A percentile compares a stretch with the other conserved stretches of the same genome.
Evolutionary conservation across 176 grass and related monocot species (phyloP).

Genomic region (Poa pratensis): DNA sequence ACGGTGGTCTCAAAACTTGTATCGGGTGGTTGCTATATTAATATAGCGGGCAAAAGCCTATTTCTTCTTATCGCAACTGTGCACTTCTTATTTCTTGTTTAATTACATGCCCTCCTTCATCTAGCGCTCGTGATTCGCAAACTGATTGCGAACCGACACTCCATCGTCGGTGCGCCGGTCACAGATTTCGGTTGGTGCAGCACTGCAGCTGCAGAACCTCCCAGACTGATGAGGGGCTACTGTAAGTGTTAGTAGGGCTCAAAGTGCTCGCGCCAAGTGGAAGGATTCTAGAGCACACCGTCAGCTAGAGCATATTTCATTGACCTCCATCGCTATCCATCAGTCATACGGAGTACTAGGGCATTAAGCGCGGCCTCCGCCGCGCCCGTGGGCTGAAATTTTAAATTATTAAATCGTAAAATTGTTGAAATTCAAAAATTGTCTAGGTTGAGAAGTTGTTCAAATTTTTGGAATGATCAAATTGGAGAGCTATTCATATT

Average conservation of each 20-base stretch:
- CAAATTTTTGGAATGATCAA: no score
- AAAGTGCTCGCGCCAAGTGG: constrained; percentile 28
- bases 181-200: constrained; percentile 30
- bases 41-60: no score
- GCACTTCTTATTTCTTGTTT: not conserved
- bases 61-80: not conserved
- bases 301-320: not conserved
- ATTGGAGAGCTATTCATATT: no score
- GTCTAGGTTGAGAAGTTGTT: no score
- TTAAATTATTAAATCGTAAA: no score
- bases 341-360: not conserved
- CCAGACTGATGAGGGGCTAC: constrained; percentile 20
- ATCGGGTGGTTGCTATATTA: no score
- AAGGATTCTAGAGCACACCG: constrained; percentile 31
- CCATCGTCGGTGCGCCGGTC: constrained; percentile 10
- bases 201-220: not conserved
- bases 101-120: not conserved
- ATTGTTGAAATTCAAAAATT: no score
- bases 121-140: not conserved
- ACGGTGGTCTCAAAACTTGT: no score
- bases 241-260: constrained; percentile 32
- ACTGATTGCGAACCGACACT: not conserved
- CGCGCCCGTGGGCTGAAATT: no score
- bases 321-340: constrained; percentile 13
- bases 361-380: no score